Percentiles rank a stretch among this genome's conserved stretches.
phyloP scores from a whole-genome alignment of 768 basidiomycete species.

The Exsudoporus frostii region DNA sequence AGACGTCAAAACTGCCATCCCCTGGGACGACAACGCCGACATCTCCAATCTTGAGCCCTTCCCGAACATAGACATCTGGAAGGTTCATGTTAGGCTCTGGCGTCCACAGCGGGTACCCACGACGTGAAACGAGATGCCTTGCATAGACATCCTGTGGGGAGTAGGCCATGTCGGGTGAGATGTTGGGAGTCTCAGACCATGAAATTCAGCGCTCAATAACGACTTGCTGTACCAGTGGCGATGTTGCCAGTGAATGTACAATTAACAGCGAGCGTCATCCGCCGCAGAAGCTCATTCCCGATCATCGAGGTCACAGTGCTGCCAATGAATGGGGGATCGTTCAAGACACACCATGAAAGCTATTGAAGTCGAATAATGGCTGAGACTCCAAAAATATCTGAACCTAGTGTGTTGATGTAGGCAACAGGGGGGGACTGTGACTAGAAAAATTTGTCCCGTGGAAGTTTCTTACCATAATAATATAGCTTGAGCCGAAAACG shows the following conservation, averaged over 20 bases:
- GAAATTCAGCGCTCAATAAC: not conserved
- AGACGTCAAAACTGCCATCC: slow-evolving; percentile 34
- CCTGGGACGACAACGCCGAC: slow-evolving; percentile 32
- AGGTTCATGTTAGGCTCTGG: slow-evolving; percentile 27
- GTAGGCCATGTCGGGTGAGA: not conserved
- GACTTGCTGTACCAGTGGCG: not conserved
- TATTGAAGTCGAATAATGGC: too few relatives aligned
- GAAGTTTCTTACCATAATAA: too few relatives aligned
- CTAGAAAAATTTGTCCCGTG: too few relatives aligned
- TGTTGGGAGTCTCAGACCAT: too few relatives aligned
- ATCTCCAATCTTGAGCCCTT: slow-evolving; percentile 35
- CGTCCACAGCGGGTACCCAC: slow-evolving; percentile 35
- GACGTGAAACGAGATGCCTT: slow-evolving; percentile 10
- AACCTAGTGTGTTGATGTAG: too few relatives aligned
- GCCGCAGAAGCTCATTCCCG: too few relatives aligned
- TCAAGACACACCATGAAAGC: too few relatives aligned
- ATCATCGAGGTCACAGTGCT: not conserved
- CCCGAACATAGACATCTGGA: slow-evolving; percentile 19
- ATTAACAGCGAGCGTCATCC: too few relatives aligned
- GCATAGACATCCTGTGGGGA: slow-evolving; percentile 20
- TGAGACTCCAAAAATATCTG: too few relatives aligned
- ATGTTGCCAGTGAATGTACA: not conserved
- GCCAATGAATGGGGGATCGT: too few relatives aligned
- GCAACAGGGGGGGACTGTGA: too few relatives aligned
- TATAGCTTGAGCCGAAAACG: too few relatives aligned